These are phyloP conservation scores for Aspergillus calidoustus DNA, from an alignment of 2,329 filamentous ascomycete genomes.

Conservation along the genomic window DNA sequence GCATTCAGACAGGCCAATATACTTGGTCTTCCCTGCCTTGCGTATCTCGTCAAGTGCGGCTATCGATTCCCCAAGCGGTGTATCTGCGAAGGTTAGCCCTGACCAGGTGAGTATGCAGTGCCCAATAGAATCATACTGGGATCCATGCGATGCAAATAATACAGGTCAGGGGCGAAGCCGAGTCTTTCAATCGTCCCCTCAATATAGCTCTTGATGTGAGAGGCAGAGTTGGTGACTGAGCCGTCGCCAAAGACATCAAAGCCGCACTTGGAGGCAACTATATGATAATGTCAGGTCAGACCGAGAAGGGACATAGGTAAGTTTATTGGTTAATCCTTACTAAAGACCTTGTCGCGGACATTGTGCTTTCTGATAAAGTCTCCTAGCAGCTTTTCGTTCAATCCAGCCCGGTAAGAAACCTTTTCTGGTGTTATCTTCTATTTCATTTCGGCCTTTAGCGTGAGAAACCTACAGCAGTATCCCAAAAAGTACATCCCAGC, in stretches of 20 bases:
- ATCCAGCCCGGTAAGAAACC: constrained; percentile 52
- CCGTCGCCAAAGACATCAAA: constrained; percentile 44
- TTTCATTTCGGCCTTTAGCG: too few species aligned
- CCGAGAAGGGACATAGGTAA: neutral
- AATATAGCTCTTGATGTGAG: constrained; percentile 54
- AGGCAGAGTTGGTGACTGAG: constrained; percentile 49
- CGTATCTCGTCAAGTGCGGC: constrained; percentile 52
- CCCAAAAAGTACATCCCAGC: constrained; percentile 53
- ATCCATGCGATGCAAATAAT: constrained; percentile 52
- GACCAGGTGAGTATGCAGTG: neutral
- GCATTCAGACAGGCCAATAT: constrained; percentile 55
- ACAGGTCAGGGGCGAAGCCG: constrained; percentile 53
- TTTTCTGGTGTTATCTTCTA: too few species aligned
- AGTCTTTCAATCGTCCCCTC: constrained; percentile 55
- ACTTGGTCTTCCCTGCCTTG: constrained; percentile 53
- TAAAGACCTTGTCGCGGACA: constrained; percentile 50
- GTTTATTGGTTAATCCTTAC: neutral
- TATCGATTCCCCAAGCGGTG: constrained; percentile 54
- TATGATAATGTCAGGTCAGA: neutral
- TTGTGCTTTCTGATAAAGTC: constrained; percentile 58
- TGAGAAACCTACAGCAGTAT: constrained; percentile 50
- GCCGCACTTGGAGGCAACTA: constrained; percentile 57
- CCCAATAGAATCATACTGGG: constrained; percentile 42
- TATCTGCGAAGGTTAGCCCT: constrained; percentile 37
- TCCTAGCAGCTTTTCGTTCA: constrained; percentile 57